Evolutionary conservation across 2,329 filamentous ascomycete species (phyloP).

Genomic region (Hypoxylon sp.): DNA sequence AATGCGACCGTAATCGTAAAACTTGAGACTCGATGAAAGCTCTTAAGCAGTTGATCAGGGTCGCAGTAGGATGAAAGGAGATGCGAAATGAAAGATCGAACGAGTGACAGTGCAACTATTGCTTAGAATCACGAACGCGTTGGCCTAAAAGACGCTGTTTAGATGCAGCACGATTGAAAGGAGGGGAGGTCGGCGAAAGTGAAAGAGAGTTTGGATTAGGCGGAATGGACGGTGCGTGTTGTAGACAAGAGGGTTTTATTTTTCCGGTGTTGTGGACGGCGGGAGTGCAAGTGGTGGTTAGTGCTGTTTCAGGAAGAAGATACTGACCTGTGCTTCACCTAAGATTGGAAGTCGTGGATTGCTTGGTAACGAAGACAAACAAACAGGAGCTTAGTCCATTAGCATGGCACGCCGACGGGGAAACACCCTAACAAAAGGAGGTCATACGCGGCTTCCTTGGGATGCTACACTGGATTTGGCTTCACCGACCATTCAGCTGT

Average conservation of each 20-base stretch:
- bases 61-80: background rate
- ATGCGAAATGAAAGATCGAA: background rate
- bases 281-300: constrained; percentile 12
- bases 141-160: constrained; percentile 9
- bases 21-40: background rate
- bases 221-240: constrained; percentile 5
- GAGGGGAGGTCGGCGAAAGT: background rate
- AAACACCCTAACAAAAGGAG: constrained; percentile 27
- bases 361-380: constrained; percentile 32
- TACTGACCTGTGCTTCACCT: constrained; percentile 12
- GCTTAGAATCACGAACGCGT: constrained; percentile 8
- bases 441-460: constrained; percentile 36
- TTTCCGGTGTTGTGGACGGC: background rate
- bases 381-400: constrained; percentile 23
- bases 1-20: background rate
- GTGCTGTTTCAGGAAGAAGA: constrained; percentile 35
- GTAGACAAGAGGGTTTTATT: constrained; percentile 14
- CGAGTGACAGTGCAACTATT: constrained; percentile 11
- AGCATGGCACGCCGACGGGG: constrained; percentile 11
- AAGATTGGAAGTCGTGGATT: constrained; percentile 37
- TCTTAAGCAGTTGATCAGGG: background rate
- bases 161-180: background rate
- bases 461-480: constrained; percentile 13
- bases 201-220: constrained; percentile 1
- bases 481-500: background rate